Evolutionary conservation across 441 rosid genomes (phyloP), one percentile per base, ranked within the genome.

Genomic region (Mallotus japonicus): DNA sequence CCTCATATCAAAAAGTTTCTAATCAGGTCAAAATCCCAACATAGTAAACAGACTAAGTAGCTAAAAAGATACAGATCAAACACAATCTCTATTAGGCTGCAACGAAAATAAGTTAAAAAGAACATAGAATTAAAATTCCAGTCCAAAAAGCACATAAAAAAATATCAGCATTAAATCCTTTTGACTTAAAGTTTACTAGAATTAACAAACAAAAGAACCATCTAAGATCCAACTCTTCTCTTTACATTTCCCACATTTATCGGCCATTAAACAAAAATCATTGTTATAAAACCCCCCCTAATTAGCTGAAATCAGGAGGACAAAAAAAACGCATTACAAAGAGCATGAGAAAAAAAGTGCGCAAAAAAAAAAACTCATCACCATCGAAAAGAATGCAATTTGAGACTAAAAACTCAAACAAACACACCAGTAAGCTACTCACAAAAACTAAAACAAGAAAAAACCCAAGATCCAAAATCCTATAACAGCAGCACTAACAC

Each of bases 261-360:
- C 20, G 34, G 49, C 32, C 34, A 12, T 62, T 40, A n/a, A 70
- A 57, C 50, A n/a, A 54, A 56, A 54, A 54, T 0, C n/a, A 65
- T 65, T 22, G 6, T 7, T 12, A 15, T 17, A 42, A 14, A 65
- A 64, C 5, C 34, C 55, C 55, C 17, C 64, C 55, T 10, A 54
- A 40, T 73, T 17, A 65, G 63, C 55, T 14, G 47, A 72, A 73
- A 54, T 73, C 62, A 55, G 62, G 37, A 16, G 32, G 19, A 64
- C 15, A 16, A 19, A 64, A 20, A 34, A 53, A 44, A 10, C 24
- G n/a, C 57, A 60, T 56, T 65, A 13, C 19, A n/a, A 19, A 58
- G n/a, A 37, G 59, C 13, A 63, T 3, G 0, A 16, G 56, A 63
- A 54, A 71, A 3, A 8, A 37, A 6, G 34, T 40, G 13, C 12